phyloP scores from a whole-genome alignment of 495 filamentous ascomycete genomes.

The Xylaria scruposa region DNA sequence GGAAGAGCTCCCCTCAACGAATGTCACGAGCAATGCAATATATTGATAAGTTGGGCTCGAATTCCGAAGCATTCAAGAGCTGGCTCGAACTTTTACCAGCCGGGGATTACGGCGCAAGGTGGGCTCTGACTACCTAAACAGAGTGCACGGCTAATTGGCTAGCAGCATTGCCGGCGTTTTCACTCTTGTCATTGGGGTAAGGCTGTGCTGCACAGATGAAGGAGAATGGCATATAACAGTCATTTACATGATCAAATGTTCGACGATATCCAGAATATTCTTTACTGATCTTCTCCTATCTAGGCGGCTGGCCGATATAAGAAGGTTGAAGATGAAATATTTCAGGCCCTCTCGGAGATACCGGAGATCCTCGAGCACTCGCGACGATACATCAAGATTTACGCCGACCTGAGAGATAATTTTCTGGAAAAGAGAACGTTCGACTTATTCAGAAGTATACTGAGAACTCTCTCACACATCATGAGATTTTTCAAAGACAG shows the following conservation, averaged over 20 bases:
- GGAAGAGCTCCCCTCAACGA: constrained; percentile 12
- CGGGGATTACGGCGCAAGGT: constrained; percentile 21
- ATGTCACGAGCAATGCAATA: constrained; percentile 7
- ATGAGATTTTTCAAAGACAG: constrained; percentile 24
- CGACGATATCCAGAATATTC: not conserved
- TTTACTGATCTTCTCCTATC: not conserved
- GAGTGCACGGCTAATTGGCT: not conserved
- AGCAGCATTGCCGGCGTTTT: constrained; percentile 16
- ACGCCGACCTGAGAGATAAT: constrained; percentile 1
- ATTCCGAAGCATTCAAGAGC: constrained; percentile 16
- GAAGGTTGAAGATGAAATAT: constrained; percentile 22
- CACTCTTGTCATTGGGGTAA: constrained; percentile 19
- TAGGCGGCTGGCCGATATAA: constrained; percentile 20
- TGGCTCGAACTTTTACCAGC: constrained; percentile 20
- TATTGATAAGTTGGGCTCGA: constrained; percentile 15
- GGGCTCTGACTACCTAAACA: not conserved
- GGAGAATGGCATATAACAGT: not conserved
- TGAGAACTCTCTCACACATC: constrained; percentile 12
- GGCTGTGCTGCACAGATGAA: not conserved
- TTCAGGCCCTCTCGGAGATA: constrained; percentile 11
- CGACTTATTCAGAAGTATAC: constrained; percentile 16
- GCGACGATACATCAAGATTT: constrained; percentile 13
- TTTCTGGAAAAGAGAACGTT: constrained; percentile 10
- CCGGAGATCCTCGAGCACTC: constrained; percentile 17
- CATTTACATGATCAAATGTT: not conserved